A percentile compares a stretch with the other conserved stretches of the same genome.
Conservation (phyloP, 2,329 filamentous ascomycete genomes). For the Talaromyces sp. region DNA sequence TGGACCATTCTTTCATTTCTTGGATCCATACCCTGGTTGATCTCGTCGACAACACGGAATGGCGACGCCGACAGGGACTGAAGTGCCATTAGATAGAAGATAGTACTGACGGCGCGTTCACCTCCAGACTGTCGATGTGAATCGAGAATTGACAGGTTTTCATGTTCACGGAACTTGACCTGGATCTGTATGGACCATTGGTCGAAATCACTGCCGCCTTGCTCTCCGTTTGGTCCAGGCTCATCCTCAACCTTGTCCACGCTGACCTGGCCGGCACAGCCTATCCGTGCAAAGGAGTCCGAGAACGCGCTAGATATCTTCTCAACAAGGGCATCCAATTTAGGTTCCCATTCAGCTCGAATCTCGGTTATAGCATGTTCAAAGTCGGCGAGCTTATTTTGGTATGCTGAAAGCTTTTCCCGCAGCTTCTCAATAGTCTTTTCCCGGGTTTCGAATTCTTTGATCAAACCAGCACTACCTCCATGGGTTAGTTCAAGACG, state of each 20-base stretch:
- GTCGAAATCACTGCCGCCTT: conserved; percentile 68
- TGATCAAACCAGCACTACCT: conserved; percentile 67
- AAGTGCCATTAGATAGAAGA: conserved; percentile 98
- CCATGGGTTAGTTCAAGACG: conserved; percentile 75
- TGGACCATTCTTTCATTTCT: conserved; percentile 98
- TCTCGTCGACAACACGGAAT: conserved; percentile 97
- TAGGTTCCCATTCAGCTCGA: conserved; percentile 72
- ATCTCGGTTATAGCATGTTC: conserved; percentile 58
- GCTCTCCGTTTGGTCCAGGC: conserved; percentile 23
- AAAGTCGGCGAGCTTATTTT: conserved; percentile 51
- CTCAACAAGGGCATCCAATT: conserved; percentile 67
- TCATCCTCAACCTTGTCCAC: conserved; percentile 63
- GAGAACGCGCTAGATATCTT: conserved; percentile 87
- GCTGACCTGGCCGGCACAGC: conserved; percentile 83
- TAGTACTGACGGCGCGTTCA: conserved; percentile 91
- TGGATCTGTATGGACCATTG: conserved; percentile 90
- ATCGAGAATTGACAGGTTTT: conserved; percentile 77
- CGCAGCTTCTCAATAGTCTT: conserved; percentile 63
- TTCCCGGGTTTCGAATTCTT: conserved; percentile 69
- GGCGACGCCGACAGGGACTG: conserved; percentile 89
- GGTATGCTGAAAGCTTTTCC: conserved; percentile 52
- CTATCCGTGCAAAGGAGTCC: conserved; percentile 90
- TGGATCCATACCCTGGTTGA: conserved; percentile 99
- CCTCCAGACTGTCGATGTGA: conserved; percentile 93
- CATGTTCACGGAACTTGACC: conserved; percentile 87